Evolutionary conservation across 2,329 filamentous ascomycete species (phyloP).

Genomic region (Ustulina deusta): DNA sequence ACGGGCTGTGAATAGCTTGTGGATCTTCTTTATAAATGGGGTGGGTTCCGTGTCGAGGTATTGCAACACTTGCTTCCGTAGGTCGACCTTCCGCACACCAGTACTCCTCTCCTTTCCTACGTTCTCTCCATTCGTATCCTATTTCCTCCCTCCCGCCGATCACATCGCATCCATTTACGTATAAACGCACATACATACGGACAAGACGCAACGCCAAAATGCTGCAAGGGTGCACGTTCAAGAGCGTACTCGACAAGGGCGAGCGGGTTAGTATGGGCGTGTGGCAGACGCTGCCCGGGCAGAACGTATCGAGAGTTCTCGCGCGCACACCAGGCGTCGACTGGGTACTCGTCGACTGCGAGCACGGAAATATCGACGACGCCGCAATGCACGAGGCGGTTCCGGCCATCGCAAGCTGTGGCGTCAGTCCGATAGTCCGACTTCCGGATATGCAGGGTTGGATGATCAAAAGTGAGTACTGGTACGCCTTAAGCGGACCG

Average conservation of each 20-base stretch:
- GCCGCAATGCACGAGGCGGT: slow-evolving; percentile 69
- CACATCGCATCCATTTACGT: not conserved
- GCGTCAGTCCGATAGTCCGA: slow-evolving; percentile 67
- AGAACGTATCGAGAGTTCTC: slow-evolving; percentile 69
- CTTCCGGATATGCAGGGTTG: slow-evolving; percentile 68
- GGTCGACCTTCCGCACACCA: slow-evolving; percentile 19
- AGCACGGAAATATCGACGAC: slow-evolving; percentile 69
- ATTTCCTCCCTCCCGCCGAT: not conserved
- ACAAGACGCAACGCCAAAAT: slow-evolving; percentile 24
- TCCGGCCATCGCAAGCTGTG: slow-evolving; percentile 66
- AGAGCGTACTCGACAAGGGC: slow-evolving; percentile 61
- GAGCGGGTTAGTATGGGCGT: slow-evolving; percentile 64
- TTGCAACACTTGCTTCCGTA: slow-evolving; percentile 25
- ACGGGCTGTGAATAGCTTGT: not conserved
- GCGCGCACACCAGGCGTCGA: slow-evolving; percentile 71
- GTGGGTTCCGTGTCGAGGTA: slow-evolving; percentile 7
- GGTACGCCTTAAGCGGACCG: not conserved
- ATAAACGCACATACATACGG: slow-evolving; percentile 11
- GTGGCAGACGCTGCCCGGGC: slow-evolving; percentile 73
- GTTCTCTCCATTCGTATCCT: not conserved
- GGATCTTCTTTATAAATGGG: slow-evolving; percentile 10
- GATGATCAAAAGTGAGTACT: slow-evolving; percentile 67
- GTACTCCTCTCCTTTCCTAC: slow-evolving; percentile 8
- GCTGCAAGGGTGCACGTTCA: slow-evolving; percentile 55
- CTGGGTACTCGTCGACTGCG: slow-evolving; percentile 73